Conservation (phyloP, 768 basidiomycete genomes). For the Trametes meyenii region DNA sequence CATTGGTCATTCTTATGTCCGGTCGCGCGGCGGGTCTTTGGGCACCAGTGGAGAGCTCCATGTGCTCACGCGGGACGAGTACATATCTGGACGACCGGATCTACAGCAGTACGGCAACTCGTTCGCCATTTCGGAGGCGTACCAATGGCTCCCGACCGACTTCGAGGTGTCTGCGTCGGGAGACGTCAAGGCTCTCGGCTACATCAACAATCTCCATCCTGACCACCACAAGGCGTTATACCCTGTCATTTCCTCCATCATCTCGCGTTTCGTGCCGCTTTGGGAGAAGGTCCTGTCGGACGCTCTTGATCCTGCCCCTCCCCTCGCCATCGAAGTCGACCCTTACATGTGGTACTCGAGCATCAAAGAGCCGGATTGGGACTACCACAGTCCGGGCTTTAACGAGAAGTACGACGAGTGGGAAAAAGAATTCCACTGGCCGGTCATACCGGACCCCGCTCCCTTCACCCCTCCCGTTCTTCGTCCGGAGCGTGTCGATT, state of each 20-base stretch:
- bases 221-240: constrained; percentile 21
- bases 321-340: constrained; percentile 7
- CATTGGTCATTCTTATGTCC: constrained; percentile 9
- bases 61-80: constrained; percentile 1
- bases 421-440: constrained; percentile 8
- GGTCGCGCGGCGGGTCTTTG: background rate
- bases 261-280: constrained; percentile 30
- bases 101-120: background rate
- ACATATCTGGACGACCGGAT: background rate
- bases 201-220: constrained; percentile 39
- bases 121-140: constrained; percentile 20
- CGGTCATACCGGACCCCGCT: constrained; percentile 21
- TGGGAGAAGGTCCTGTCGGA: constrained; percentile 33
- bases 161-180: constrained; percentile 31
- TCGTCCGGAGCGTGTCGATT: background rate
- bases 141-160: constrained; percentile 37
- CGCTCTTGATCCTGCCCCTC: constrained; percentile 1
- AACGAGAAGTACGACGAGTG: constrained; percentile 1
- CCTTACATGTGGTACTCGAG: constrained; percentile 15
- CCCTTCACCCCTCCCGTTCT: constrained; percentile 13
- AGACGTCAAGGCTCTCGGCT: constrained; percentile 23
- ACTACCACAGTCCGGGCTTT: background rate
- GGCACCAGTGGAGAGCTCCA: background rate
- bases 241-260: constrained; percentile 23
- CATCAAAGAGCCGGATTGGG: background rate